These are phyloP conservation scores for Ilyonectria sp. DNA, from an alignment of 2,329 filamentous ascomycete species.

Conservation along the genomic window DNA sequence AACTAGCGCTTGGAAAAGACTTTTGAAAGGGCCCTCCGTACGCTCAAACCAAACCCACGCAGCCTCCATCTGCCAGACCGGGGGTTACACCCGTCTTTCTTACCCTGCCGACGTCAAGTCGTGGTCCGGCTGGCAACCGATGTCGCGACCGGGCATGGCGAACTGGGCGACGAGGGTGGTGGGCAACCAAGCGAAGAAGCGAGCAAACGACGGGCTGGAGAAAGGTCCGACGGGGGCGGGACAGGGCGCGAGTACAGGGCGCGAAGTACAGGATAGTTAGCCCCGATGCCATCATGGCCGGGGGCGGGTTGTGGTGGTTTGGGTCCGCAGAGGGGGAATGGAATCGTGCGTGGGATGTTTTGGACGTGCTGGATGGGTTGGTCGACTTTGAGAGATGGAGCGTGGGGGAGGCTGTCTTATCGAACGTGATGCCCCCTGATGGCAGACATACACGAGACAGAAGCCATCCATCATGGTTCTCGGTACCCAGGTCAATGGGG, in stretches of 20 bases:
- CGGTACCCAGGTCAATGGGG: not conserved
- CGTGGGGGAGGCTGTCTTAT: slow-evolving; percentile 1
- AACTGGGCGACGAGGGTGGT: not conserved
- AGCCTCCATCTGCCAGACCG: too few species aligned
- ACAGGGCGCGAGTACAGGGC: not conserved
- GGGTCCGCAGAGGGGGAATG: slow-evolving; percentile 3
- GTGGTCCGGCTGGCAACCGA: not conserved
- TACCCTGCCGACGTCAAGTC: not conserved
- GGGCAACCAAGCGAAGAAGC: slow-evolving; percentile 8
- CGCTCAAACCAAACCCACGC: too few species aligned
- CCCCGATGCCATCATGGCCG: slow-evolving; percentile 20
- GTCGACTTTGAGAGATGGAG: not conserved
- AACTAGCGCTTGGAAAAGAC: too few species aligned
- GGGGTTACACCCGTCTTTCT: too few species aligned
- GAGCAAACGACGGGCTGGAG: slow-evolving; percentile 2
- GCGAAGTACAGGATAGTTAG: slow-evolving; percentile 2
- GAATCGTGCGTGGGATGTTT: not conserved
- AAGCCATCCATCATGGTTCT: not conserved
- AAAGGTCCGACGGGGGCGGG: slow-evolving; percentile 19
- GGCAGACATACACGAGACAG: not conserved
- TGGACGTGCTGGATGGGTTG: not conserved
- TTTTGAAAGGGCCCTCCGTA: too few species aligned
- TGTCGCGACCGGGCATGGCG: not conserved
- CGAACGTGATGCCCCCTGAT: not conserved
- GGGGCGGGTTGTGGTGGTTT: slow-evolving; percentile 22